These are phyloP conservation scores for Yarrowia bubula DNA, from an alignment of 805 yeast genomes.

Conservation along the genomic window DNA sequence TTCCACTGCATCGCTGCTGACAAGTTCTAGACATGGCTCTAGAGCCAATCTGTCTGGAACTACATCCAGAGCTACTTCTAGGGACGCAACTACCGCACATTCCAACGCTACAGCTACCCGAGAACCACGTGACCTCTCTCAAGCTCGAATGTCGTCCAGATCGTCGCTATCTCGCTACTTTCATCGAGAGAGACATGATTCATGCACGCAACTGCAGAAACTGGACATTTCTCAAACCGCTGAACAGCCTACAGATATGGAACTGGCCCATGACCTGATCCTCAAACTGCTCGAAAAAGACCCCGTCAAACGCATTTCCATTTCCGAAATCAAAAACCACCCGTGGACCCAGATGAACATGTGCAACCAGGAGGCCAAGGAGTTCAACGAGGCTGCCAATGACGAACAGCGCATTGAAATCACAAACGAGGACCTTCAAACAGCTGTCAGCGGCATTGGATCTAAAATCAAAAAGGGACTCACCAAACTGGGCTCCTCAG, in stretches of 20 bases:
- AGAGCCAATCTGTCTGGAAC: background rate
- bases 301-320: slow-evolving; percentile 64
- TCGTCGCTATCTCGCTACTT: slow-evolving; percentile 9
- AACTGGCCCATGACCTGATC: slow-evolving; percentile 53
- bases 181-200: background rate
- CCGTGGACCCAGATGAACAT: slow-evolving; percentile 49
- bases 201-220: background rate
- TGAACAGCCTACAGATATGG: slow-evolving; percentile 32
- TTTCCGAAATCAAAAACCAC: slow-evolving; percentile 71
- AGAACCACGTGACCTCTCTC: slow-evolving; percentile 1
- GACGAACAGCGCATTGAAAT: slow-evolving; percentile 52
- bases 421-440: slow-evolving; percentile 63
- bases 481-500: slow-evolving; percentile 40
- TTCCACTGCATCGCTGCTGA: slow-evolving; percentile 2
- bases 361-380: slow-evolving; percentile 37
- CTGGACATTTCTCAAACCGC: too few relatives aligned
- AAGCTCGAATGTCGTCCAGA: slow-evolving; percentile 8
- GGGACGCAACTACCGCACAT: slow-evolving; percentile 18
- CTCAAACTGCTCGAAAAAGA: slow-evolving; percentile 62
- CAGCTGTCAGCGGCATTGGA: slow-evolving; percentile 82
- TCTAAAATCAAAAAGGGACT: slow-evolving; percentile 56
- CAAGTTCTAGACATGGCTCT: background rate
- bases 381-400: slow-evolving; percentile 42
- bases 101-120: slow-evolving; percentile 6
- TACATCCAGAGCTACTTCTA: background rate